Evolutionary conservation across 345 rosid species (phyloP).

Genomic region (Turritis glabra): DNA sequence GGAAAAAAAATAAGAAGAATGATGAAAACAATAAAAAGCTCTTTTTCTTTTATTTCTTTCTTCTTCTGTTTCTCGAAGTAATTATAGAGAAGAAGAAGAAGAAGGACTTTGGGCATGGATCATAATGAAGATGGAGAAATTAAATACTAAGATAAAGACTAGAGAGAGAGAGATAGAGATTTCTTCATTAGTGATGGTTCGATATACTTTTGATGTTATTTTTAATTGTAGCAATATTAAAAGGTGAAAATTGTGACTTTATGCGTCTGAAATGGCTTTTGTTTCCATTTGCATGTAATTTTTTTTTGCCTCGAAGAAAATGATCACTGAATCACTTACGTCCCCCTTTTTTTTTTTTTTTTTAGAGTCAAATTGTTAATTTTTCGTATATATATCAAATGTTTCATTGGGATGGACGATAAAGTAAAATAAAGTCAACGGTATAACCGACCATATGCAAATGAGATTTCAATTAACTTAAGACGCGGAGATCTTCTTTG

Average conservation of each 20-base stretch:
- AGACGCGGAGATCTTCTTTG: constrained; percentile 32
- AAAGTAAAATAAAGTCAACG: constrained; percentile 28
- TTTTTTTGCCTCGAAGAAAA: constrained; percentile 25
- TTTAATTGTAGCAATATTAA: background rate
- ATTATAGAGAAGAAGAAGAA: constrained; percentile 17
- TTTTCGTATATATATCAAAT: background rate
- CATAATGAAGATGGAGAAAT: constrained; percentile 37
- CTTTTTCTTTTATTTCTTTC: background rate
- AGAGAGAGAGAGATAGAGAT: constrained; percentile 16
- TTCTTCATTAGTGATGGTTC: background rate
- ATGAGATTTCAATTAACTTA: constrained; percentile 26
- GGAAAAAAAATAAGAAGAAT: background rate
- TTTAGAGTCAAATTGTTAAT: constrained; percentile 1
- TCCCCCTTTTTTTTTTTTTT: background rate
- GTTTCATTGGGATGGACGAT: constrained; percentile 31
- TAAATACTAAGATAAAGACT: constrained; percentile 36
- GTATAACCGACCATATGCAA: constrained; percentile 31
- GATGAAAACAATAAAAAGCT: too few species aligned
- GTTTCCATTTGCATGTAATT: background rate
- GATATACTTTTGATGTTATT: background rate
- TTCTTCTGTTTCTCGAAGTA: background rate
- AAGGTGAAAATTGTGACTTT: constrained; percentile 24
- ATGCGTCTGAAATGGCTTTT: constrained; percentile 31
- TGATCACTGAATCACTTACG: constrained; percentile 29
- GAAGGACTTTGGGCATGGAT: constrained; percentile 8